Evolutionary conservation across 768 basidiomycete genomes (phyloP).

Genomic region (Auricularia auricula-judae): DNA sequence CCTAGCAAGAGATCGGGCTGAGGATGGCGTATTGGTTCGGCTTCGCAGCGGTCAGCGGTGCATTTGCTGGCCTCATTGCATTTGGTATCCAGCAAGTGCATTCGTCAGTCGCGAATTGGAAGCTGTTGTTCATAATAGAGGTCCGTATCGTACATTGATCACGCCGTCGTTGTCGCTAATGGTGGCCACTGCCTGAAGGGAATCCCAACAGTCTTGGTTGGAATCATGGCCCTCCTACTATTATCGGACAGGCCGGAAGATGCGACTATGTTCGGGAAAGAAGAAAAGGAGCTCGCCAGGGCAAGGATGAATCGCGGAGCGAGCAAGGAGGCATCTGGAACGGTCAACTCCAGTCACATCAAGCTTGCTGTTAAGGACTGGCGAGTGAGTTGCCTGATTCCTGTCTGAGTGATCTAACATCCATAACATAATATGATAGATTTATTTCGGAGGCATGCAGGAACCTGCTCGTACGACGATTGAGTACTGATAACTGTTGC

Average conservation of each 20-base stretch:
- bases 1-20: constrained; percentile 50
- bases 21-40: constrained; percentile 77
- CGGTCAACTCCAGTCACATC: constrained; percentile 29
- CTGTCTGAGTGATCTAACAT: neutral
- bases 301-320: neutral
- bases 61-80: constrained; percentile 76
- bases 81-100: constrained; percentile 63
- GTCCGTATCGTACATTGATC: neutral
- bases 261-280: constrained; percentile 39
- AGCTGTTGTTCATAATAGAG: constrained; percentile 11
- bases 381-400: constrained; percentile 33
- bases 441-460: constrained; percentile 30
- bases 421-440: neutral
- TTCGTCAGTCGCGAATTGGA: constrained; percentile 8
- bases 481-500: neutral
- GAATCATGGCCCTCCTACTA: constrained; percentile 40
- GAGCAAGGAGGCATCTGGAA: neutral
- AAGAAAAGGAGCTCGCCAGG: constrained; percentile 20
- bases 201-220: constrained; percentile 53
- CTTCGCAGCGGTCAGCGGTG: constrained; percentile 75
- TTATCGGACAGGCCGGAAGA: constrained; percentile 67
- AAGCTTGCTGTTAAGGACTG: constrained; percentile 56
- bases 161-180: neutral
- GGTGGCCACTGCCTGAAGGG: constrained; percentile 30
- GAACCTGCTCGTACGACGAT: neutral